These are phyloP conservation scores for Oropetium thomaeum DNA, from an alignment of 176 grass and related monocot species.

Conservation along the genomic window DNA sequence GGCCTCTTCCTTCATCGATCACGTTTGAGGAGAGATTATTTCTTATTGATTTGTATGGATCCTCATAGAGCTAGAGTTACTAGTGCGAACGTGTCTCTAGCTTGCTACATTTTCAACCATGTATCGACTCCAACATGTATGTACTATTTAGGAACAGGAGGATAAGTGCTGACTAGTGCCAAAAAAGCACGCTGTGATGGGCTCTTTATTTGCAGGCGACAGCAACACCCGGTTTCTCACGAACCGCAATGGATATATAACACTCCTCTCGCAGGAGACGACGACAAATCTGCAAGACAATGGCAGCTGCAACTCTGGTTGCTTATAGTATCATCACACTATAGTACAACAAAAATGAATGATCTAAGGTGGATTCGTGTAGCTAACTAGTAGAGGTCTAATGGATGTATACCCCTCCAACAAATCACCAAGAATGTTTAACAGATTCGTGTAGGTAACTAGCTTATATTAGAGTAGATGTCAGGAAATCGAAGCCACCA, in stretches of 20 bases:
- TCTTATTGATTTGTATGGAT: background rate
- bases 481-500: no score
- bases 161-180: constrained; percentile 37
- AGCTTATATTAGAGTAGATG: no score
- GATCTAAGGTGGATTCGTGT: background rate
- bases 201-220: constrained; percentile 19
- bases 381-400: background rate
- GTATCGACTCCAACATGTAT: background rate
- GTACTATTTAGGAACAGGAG: constrained; percentile 24
- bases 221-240: constrained; percentile 15
- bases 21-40: background rate
- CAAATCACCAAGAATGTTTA: no score
- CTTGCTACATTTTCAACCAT: constrained; percentile 13
- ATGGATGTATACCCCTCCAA: background rate
- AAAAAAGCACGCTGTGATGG: constrained; percentile 15
- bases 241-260: constrained; percentile 39
- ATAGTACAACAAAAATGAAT: background rate
- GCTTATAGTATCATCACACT: no score
- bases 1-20: no score
- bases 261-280: constrained; percentile 11
- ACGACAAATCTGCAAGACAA: constrained; percentile 7
- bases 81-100: no score
- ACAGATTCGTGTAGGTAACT: no score
- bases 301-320: background rate
- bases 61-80: background rate